Conservation (phyloP, 2,329 filamentous ascomycete genomes). For the Malbranchea cinnamomea region DNA sequence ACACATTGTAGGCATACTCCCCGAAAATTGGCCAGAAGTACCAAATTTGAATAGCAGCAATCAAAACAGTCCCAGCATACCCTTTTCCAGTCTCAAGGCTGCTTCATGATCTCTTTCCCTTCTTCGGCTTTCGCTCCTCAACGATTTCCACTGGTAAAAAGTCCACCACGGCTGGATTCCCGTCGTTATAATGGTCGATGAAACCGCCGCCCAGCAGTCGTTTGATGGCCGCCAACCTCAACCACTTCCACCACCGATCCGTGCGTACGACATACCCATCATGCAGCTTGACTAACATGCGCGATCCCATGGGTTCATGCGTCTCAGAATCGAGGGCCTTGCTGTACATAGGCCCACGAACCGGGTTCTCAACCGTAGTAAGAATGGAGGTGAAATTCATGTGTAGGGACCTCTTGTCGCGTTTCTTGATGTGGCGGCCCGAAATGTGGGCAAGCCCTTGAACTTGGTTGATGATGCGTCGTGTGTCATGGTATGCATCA, state of each 20-base stretch:
- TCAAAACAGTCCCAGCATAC: no score
- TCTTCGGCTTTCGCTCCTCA: no score
- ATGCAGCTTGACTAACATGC: conserved; percentile 46
- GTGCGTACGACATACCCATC: conserved; percentile 46
- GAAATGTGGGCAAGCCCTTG: conserved; percentile 45
- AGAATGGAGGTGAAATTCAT: conserved; percentile 51
- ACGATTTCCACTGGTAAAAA: conserved; percentile 41
- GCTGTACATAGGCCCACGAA: conserved; percentile 50
- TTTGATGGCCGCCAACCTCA: conserved; percentile 46
- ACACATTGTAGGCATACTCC: no score
- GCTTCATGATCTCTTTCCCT: no score
- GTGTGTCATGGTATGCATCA: conserved; percentile 49
- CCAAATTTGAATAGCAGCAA: no score
- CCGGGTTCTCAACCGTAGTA: conserved; percentile 51
- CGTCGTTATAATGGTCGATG: conserved; percentile 44
- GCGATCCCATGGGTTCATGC: conserved; percentile 45
- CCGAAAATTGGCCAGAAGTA: no score
- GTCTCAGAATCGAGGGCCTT: conserved; percentile 48
- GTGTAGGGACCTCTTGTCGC: conserved; percentile 52
- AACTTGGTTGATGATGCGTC: conserved; percentile 45
- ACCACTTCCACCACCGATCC: conserved; percentile 61
- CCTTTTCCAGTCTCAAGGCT: no score
- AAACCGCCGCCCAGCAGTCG: conserved; percentile 48
- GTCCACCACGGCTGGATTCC: conserved; percentile 46
- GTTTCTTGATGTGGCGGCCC: conserved; percentile 48